Conservation (phyloP, 169 alveolate genomes). For the Plasmodium ovale region DNA sequence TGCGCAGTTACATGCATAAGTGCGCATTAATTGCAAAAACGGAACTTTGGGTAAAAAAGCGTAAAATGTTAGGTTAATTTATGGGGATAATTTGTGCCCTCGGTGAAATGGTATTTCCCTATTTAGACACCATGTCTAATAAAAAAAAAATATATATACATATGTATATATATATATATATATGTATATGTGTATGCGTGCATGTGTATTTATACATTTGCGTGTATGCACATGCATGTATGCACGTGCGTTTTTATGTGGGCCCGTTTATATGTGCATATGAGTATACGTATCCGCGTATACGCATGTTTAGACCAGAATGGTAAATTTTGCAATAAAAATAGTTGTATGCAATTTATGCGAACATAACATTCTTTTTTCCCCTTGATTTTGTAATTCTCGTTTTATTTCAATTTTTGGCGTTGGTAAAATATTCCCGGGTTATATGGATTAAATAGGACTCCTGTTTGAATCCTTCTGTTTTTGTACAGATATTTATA, state of each 20-base stretch:
- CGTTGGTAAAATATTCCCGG: background rate
- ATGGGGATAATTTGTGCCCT: no score
- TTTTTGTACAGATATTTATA: background rate
- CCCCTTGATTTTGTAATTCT: no score
- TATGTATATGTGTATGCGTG: slow-evolving; percentile 2
- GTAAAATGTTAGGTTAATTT: no score
- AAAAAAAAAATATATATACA: no score
- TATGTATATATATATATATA: background rate
- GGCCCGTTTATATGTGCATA: no score
- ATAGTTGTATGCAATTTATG: background rate
- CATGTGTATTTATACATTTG: background rate
- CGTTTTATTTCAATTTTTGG: background rate
- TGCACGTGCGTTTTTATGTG: no score
- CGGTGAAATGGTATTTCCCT: no score
- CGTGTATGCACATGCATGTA: background rate
- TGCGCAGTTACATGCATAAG: no score
- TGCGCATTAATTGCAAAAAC: no score
- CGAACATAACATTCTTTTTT: background rate
- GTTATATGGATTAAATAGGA: background rate
- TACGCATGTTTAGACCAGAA: background rate
- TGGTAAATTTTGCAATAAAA: background rate
- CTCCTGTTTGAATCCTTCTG: background rate
- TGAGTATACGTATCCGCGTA: background rate
- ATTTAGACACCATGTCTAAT: no score
- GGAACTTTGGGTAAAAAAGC: no score